Base-by-base conservation (phyloP, 2,329 filamentous ascomycete species). In the Madurella mycetomatis region DNA sequence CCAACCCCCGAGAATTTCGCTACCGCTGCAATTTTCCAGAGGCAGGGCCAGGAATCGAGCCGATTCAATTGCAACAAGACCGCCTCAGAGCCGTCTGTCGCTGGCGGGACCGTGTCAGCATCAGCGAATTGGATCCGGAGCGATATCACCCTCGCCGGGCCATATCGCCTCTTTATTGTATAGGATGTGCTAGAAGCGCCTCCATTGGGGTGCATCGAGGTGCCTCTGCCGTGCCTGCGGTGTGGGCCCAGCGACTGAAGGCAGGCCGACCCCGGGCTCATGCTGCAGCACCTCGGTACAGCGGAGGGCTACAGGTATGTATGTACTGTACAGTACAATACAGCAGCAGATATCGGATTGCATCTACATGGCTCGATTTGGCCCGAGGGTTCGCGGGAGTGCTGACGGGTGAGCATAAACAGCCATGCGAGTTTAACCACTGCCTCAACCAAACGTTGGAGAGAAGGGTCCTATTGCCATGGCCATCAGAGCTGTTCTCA, bases 91-190 rank as follows among this genome's bases (percentile, higher is more conserved):
- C 25, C 25, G 7, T 13, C 37, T 18, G 41, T 48, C 31, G 32
- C 18, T 32, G 41, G 45, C 40, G 17, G n/a, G 25, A 37, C 34
- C 13, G 34, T 37, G 34, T 37, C 13, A 15, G 34, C 34, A 39
- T 44, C 41, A 43, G 40, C 48, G 25, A 55, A 51, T 43, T 25
- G 43, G 32, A 49, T 46, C 18, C 45, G 31, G 34, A 19, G 32
- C 32, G 42, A 48, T 50, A 31, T 53, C 49, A 47, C 47, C 49
- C 53, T 53, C 53, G 46, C 52, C 52, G 52, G 53, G 41, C 31
- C 56, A 55, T 51, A 58, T 58, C 49, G 54, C 47, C 41, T 55
- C 53, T 47, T 52, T 43, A 47, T 49, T 46, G 34, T 45, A 18
- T 46, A 25, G 51, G 49, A 50, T 47, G 3, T 53, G 43, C 40